Percentiles rank a stretch among this genome's conserved stretches.
Conservation (phyloP, 1,284 basidiomycete genomes). For the Earliella scabrosa region DNA sequence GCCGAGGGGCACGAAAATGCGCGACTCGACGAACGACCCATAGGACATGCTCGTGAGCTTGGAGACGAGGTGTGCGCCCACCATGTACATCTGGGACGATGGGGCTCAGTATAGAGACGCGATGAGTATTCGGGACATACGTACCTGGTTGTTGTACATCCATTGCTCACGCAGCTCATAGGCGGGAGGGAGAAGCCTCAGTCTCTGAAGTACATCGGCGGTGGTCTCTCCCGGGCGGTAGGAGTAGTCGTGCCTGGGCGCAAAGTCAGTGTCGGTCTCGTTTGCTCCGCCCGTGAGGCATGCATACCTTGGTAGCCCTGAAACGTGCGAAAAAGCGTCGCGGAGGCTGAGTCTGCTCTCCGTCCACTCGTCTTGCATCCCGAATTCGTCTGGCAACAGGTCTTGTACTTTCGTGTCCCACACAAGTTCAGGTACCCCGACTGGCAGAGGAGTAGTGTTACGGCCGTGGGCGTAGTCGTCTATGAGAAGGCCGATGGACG, state of each 20-base stretch:
- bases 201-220: conserved; percentile 27
- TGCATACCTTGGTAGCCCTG: conserved; percentile 30
- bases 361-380: conserved; percentile 41
- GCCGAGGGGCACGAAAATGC: conserved; percentile 37
- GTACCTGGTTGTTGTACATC: conserved; percentile 47
- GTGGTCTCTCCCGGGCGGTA: conserved; percentile 35
- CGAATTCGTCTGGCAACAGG: conserved; percentile 44
- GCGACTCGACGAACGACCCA: conserved; percentile 29
- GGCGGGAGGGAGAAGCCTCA: conserved; percentile 18
- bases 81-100: conserved; percentile 24
- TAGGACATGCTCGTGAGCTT: conserved; percentile 39
- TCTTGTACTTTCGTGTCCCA: conserved; percentile 44
- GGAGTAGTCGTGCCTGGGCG: conserved; percentile 40
- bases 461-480: conserved; percentile 27
- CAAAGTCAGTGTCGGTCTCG: not conserved
- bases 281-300: not conserved
- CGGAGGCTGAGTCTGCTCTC: conserved; percentile 39
- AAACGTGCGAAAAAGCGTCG: conserved; percentile 38
- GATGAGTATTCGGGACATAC: not conserved
- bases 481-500: conserved; percentile 40
- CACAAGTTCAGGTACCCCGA: conserved; percentile 2
- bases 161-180: conserved; percentile 46
- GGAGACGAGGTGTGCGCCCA: conserved; percentile 36
- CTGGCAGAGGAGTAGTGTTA: conserved; percentile 28
- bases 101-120: not conserved